Evolutionary conservation across 2,329 filamentous ascomycete genomes (phyloP).

Genomic region (Colletotrichum sp.): DNA sequence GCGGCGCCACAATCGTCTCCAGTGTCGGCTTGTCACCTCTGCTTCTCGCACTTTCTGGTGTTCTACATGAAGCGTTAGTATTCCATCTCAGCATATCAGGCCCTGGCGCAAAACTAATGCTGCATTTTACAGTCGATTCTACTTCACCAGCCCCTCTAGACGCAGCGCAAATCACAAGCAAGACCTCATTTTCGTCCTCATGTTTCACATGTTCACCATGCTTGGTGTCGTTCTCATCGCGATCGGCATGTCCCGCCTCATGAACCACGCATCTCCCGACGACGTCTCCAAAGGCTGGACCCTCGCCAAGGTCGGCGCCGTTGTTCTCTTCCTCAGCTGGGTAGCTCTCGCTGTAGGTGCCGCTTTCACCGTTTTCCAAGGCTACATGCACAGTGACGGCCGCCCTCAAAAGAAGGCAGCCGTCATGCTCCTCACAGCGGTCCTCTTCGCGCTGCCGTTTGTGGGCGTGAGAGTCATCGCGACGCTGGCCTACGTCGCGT

Average conservation of each 20-base stretch:
- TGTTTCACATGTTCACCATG: background rate
- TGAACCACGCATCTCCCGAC: background rate
- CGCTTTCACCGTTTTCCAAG: background rate
- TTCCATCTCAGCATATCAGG: background rate
- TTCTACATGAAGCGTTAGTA: background rate
- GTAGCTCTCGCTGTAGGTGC: background rate
- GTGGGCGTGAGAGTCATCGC: background rate
- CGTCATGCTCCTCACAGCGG: background rate
- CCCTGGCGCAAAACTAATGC: background rate
- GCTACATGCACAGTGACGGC: background rate
- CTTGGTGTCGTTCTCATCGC: background rate
- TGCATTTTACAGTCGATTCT: background rate
- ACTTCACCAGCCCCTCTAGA: background rate
- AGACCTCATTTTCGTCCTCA: background rate
- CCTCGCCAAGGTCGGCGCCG: background rate
- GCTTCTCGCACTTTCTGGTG: background rate
- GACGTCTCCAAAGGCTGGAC: background rate
- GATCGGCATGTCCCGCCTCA: background rate
- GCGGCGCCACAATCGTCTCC: background rate
- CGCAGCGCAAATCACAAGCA: background rate
- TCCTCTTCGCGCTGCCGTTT: background rate
- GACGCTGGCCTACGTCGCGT: background rate
- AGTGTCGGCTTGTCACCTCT: background rate
- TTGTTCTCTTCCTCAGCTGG: background rate
- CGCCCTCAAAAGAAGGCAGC: background rate